Evolutionary conservation across 352 stramenopile genomes (phyloP).

Genomic region (Globisporangium polare): DNA sequence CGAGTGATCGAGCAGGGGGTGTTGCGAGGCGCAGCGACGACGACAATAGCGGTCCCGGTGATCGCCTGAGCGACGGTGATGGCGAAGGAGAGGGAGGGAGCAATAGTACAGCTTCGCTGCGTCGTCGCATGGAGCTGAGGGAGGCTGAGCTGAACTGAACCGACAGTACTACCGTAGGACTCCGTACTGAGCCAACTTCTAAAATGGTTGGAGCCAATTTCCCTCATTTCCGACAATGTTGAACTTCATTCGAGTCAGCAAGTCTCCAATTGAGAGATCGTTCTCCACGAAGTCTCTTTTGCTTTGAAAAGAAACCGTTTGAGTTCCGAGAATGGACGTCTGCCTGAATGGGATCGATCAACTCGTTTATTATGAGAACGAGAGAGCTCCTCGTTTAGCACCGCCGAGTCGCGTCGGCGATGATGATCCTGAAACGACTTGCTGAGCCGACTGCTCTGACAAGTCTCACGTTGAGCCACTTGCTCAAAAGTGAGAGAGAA

Average conservation of each 20-base stretch:
- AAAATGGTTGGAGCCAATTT: background rate
- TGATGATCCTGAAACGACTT: background rate
- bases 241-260: too few relatives aligned
- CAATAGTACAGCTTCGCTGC: background rate
- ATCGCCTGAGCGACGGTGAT: background rate
- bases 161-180: background rate
- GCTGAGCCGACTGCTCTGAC: background rate
- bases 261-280: too few relatives aligned
- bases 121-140: background rate
- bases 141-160: background rate
- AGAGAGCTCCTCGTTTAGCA: background rate
- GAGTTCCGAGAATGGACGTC: too few relatives aligned
- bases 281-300: too few relatives aligned
- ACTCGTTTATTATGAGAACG: too few relatives aligned
- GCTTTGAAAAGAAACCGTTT: too few relatives aligned
- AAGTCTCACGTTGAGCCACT: background rate
- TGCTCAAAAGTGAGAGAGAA: too few relatives aligned
- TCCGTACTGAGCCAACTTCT: background rate
- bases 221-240: background rate
- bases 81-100: background rate
- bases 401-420: too few relatives aligned
- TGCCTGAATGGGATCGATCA: too few relatives aligned
- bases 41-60: background rate
- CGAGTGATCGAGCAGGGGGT: conserved; percentile 19
- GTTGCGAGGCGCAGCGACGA: background rate